Conservation (phyloP, 73 alveolate species). For the Paramecium bursaria region DNA sequence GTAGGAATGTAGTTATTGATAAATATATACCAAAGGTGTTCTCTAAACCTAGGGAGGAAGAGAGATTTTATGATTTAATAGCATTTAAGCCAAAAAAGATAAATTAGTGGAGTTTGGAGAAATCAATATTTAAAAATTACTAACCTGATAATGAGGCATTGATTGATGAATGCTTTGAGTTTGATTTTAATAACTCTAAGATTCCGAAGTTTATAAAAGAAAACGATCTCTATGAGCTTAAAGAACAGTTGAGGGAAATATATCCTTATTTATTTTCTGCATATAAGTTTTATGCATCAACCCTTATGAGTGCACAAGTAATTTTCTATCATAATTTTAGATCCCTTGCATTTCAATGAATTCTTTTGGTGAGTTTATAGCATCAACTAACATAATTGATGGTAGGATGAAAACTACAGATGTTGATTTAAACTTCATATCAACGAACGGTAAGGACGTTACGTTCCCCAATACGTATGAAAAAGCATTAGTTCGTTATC, state of each 20-base stretch:
- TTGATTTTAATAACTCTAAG: conserved; percentile 80
- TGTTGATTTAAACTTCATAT: conserved; percentile 67
- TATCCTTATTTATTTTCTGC: conserved; percentile 45
- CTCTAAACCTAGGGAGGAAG: conserved; percentile 69
- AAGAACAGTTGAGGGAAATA: conserved; percentile 60
- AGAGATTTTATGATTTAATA: conserved; percentile 54
- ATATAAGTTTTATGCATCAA: conserved; percentile 23
- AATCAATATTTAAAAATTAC: conserved; percentile 80
- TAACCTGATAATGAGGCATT: conserved; percentile 76
- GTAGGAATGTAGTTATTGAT: conserved; percentile 23
- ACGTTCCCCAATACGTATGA: conserved; percentile 60
- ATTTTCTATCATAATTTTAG: not conserved
- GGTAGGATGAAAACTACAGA: conserved; percentile 63
- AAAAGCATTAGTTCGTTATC: conserved; percentile 71
- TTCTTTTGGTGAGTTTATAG: conserved; percentile 58
- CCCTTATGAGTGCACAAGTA: conserved; percentile 16
- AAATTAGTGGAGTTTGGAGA: conserved; percentile 64
- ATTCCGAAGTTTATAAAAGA: conserved; percentile 62
- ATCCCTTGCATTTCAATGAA: conserved; percentile 63
- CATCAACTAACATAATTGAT: conserved; percentile 23
- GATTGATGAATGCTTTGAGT: conserved; percentile 84
- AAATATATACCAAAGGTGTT: conserved; percentile 39
- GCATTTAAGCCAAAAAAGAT: not conserved
- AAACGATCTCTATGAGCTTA: conserved; percentile 17
- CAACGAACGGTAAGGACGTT: conserved; percentile 50